Evolutionary conservation across 345 rosid species (phyloP).

Genomic region (Gossypium ekmanianum): DNA sequence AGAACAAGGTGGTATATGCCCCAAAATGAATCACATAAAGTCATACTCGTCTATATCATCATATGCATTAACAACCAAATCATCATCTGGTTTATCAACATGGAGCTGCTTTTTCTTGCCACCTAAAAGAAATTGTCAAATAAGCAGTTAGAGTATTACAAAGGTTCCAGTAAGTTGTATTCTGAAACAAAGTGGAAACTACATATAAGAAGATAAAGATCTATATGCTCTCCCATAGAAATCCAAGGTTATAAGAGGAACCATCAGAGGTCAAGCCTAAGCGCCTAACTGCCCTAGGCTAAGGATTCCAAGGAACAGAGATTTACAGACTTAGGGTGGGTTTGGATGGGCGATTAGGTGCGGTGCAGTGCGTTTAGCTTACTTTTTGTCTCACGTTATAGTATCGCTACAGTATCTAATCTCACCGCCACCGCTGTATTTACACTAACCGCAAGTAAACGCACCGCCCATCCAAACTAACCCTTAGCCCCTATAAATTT

Average conservation of each 20-base stretch:
- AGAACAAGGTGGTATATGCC: constrained; percentile 7
- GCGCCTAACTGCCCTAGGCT: not conserved
- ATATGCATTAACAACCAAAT: constrained; percentile 46
- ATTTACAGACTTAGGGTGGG: not conserved
- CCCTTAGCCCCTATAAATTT: not conserved
- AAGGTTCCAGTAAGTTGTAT: not conserved
- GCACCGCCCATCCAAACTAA: no score
- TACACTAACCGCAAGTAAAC: no score
- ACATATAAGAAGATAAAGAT: no score
- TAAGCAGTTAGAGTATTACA: not conserved
- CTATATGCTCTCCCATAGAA: not conserved
- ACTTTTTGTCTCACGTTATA: no score
- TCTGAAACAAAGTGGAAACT: not conserved
- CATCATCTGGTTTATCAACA: constrained; percentile 73
- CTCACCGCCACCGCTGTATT: no score
- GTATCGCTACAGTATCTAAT: no score
- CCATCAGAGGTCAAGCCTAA: not conserved
- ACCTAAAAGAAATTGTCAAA: constrained; percentile 24
- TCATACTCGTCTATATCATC: constrained; percentile 73
- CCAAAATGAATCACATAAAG: constrained; percentile 57
- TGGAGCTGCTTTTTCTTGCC: constrained; percentile 84
- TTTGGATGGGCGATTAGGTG: no score
- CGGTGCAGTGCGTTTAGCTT: no score
- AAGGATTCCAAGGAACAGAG: not conserved
- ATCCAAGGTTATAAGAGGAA: not conserved